Evolutionary conservation across 805 yeast genomes (phyloP).

Genomic region (Scheffersomyces spartinae): DNA sequence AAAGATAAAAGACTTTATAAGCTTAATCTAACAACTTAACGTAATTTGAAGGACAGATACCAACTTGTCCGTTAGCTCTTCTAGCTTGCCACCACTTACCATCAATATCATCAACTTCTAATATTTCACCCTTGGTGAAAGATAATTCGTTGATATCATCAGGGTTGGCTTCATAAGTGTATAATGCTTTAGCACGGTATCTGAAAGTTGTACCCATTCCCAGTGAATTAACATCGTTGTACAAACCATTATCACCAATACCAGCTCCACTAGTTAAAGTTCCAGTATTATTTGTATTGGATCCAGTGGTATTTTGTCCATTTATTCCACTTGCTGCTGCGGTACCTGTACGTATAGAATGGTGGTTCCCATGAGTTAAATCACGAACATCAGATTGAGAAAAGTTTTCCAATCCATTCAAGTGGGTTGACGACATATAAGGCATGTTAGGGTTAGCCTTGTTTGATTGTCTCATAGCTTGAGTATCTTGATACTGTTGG

Average conservation of each 20-base stretch:
- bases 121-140: constrained; percentile 81
- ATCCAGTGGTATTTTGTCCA: no score
- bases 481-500: constrained; percentile 17
- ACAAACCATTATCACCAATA: constrained; percentile 10
- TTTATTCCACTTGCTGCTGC: no score
- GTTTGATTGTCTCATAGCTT: constrained; percentile 26
- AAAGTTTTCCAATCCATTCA: constrained; percentile 52
- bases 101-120: constrained; percentile 83
- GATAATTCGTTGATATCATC: constrained; percentile 90
- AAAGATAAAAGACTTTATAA: no score
- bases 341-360: no score
- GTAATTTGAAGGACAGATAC: constrained; percentile 93
- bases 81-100: constrained; percentile 99
- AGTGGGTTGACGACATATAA: constrained; percentile 41
- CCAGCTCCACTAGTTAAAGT: constrained; percentile 12
- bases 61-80: constrained; percentile 81
- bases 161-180: constrained; percentile 79
- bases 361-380: constrained; percentile 9
- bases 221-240: no score
- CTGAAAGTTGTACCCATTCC: constrained; percentile 69
- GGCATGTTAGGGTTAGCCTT: no score
- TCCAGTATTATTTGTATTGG: constrained; percentile 8
- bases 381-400: constrained; percentile 24
- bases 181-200: constrained; percentile 77
- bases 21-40: constrained; percentile 53